Evolutionary conservation across 2,329 filamentous ascomycete species (phyloP).

Genomic region (Phaeoacremonium minimum): DNA sequence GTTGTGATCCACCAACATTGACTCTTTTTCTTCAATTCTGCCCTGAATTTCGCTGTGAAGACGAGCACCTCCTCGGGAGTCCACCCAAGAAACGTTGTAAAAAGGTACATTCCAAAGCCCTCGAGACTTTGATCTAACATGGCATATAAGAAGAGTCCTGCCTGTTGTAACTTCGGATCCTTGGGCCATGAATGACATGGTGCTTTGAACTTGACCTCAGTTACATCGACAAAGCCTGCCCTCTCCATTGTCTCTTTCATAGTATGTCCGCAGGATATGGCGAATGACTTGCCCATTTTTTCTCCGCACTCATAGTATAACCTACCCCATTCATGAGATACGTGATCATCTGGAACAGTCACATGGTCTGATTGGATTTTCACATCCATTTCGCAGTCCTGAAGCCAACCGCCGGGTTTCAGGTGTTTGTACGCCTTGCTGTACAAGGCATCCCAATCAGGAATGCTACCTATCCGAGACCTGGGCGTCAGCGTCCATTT

Average conservation of each 20-base stretch:
- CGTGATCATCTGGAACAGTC: constrained; percentile 9
- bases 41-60: not conserved
- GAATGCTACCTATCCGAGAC: not conserved
- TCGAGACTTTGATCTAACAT: not conserved
- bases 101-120: not conserved
- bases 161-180: not conserved
- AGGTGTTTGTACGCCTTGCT: not conserved
- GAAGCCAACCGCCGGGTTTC: not conserved
- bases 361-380: constrained; percentile 4
- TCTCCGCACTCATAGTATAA: constrained; percentile 20
- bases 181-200: constrained; percentile 15
- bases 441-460: not conserved
- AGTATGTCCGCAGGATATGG: constrained; percentile 15
- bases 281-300: constrained; percentile 23
- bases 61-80: not conserved
- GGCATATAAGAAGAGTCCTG: not conserved
- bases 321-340: constrained; percentile 20
- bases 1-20: not conserved
- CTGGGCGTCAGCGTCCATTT: too few relatives aligned
- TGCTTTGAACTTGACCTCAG: constrained; percentile 17
- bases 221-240: constrained; percentile 19
- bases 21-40: not conserved
- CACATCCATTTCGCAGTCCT: constrained; percentile 2
- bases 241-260: constrained; percentile 14
- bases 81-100: not conserved